Base-by-base conservation (phyloP, 176 grass and related monocot genomes). In the Eragrostis curvula region DNA sequence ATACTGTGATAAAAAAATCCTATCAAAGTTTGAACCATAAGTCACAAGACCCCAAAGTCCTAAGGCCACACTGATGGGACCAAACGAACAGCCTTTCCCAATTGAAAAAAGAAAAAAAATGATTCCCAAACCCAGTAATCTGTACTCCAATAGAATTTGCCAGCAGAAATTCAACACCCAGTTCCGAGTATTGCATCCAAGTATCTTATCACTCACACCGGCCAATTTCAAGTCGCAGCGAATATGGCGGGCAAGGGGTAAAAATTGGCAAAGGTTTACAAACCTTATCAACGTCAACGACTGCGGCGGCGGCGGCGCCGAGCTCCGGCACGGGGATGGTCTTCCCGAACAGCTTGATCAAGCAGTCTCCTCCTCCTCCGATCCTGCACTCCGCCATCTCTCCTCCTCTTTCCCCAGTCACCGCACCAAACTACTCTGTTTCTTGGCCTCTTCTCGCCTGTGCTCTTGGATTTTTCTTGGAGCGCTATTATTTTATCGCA, bases 271-370 rank as follows among this genome's bases (percentile, higher is more conserved):
- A 12, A 77, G 64, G 43, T 28, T 14, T 30, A 64, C 74, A 36
- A 70, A 92, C 90, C 86, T 91, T 85, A 20, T 79, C 72, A 46
- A 28, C 74, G 9, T 85, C n/a, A n/a, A n/a, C n/a, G n/a, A n/a
- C n/a, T n/a, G n/a, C 92, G 53, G 46, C 70, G 5, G 29, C 80
- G 42, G 73, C 27, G 27, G 56, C 68, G 27, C 24, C 55, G 49
- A 68, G 10, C 52, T 84, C 83, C 27, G 85, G 85, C 82, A 86
- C 79, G 49, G 87, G 88, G 64, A 93, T 97, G 66, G 88, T 97
- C 87, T 82, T 93, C 63, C 94, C 94, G 62, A 97, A 97, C 74
- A 97, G 86, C 86, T 93, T 97, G 9, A 97, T 97, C 73, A 85
- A 67, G 79, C 74, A 68, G 43, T 93, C 83, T 30, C 70, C 75